Percentiles rank a stretch among this genome's conserved stretches.
Conservation (phyloP, 2,329 filamentous ascomycete species). For the Epichloe festucae region DNA sequence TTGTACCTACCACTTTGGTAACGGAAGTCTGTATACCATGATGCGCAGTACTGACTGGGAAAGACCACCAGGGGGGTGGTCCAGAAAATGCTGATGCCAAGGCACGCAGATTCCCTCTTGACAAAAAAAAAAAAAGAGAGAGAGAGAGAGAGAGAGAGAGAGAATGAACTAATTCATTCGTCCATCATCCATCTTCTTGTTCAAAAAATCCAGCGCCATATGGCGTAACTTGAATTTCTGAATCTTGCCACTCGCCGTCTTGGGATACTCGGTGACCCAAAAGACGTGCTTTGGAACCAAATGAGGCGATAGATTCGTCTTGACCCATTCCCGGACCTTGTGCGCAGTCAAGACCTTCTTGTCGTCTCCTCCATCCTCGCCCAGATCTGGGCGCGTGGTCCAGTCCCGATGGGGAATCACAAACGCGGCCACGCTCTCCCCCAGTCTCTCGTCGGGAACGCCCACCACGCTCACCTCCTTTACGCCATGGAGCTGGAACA, state of each 20-base stretch:
- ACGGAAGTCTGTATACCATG: too few species aligned
- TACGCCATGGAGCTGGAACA: slow-evolving; percentile 59
- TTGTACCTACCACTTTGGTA: too few species aligned
- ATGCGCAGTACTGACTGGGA: too few species aligned
- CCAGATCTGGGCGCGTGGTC: slow-evolving; percentile 10
- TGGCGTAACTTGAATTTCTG: slow-evolving; percentile 83
- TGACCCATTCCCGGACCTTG: slow-evolving; percentile 60
- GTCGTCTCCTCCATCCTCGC: slow-evolving; percentile 12
- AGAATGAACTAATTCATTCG: background rate
- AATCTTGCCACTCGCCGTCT: slow-evolving; percentile 94
- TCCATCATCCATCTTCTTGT: background rate
- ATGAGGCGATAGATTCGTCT: slow-evolving; percentile 52
- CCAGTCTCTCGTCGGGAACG: slow-evolving; percentile 72
- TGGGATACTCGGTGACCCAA: slow-evolving; percentile 73
- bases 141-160: too few species aligned
- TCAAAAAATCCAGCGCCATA: slow-evolving; percentile 33
- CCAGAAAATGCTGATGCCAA: too few species aligned
- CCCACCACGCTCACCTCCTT: slow-evolving; percentile 74
- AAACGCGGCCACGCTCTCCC: slow-evolving; percentile 80
- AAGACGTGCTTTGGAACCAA: slow-evolving; percentile 86
- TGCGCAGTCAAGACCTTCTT: slow-evolving; percentile 34
- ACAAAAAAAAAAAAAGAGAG: too few species aligned
- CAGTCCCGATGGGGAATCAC: slow-evolving; percentile 39
- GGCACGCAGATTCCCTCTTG: too few species aligned
- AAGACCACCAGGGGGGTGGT: too few species aligned